Base-by-base conservation (phyloP, 495 filamentous ascomycete species). In the Penicillium pancosmium region DNA sequence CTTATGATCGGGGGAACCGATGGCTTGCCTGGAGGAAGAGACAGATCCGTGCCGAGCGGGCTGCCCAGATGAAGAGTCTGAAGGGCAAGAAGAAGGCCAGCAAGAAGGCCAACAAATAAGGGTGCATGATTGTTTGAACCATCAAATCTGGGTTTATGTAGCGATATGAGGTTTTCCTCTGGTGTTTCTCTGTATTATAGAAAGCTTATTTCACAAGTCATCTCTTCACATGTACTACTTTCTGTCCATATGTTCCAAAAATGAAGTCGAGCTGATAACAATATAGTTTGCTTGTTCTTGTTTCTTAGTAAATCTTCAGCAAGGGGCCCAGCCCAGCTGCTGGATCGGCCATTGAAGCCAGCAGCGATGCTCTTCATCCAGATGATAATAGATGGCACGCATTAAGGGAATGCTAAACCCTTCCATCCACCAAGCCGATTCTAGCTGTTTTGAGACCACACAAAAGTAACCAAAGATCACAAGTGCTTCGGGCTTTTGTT, bases 11-110 rank as follows among this genome's bases (percentile, higher is more conserved):
- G 11, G 74, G 79, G 25, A 83, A 88, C 69, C 78, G 85, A 21
- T 88, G 80, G 73, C 65, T 80, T 64, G 86, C 86, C 8, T 88
- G 86, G 87, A 78, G 80, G 65, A 86, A 83, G 78, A 78, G 77
- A 59, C 70, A 76, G 61, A 75, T 73, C 55, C 78, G 83, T 69
- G 78, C 75, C 60, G 75, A 77, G 65, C 73, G 71, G 59, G 81
- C 75, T 73, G 77, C 74, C 56, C 82, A 85, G 76, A 83, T 80
- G 78, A 85, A 78, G 76, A 76, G 78, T 61, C 67, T 86, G 75
- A 80, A 81, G 69, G 78, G 73, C 66, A 82, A 80, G 70, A 80
- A 77, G 73, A 79, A 78, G 74, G 62, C 65, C 36, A 46, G 59
- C 23, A 78, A 76, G 69, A 80, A 80, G 73, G 66, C 34, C 54